Evolutionary conservation across 192 early-diverging fungal species (phyloP).

Genomic region (Jimgerdemannia lactiflua): DNA sequence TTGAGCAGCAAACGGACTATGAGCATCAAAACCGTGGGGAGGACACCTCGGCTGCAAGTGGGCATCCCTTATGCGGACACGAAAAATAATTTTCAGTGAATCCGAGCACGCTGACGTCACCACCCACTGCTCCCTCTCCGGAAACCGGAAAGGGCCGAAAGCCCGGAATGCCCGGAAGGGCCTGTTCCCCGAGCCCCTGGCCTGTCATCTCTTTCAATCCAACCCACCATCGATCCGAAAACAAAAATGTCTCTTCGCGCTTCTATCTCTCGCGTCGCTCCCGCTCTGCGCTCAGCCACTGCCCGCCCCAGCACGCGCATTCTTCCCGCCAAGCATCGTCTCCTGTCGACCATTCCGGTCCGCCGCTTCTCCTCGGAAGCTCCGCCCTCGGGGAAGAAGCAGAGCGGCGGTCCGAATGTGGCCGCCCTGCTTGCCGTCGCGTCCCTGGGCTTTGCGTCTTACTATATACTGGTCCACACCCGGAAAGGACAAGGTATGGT

Average conservation of each 20-base stretch:
- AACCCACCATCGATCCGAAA: background rate
- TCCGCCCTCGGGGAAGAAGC: background rate
- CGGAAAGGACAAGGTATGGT: constrained; percentile 31
- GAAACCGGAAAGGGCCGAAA: no score
- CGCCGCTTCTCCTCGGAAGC: background rate
- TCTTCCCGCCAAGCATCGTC: background rate
- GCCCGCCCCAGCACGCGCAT: background rate
- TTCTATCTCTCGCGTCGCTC: background rate
- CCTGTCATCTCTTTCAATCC: no score
- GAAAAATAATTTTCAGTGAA: background rate
- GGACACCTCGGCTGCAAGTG: background rate
- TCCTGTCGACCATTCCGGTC: background rate
- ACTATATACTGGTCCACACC: constrained; percentile 30
- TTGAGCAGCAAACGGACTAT: background rate
- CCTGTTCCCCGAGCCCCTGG: no score
- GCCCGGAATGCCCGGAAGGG: no score
- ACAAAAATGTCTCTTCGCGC: background rate
- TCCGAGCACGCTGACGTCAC: background rate
- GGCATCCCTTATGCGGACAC: no score
- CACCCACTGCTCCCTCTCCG: no score
- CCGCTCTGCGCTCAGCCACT: background rate
- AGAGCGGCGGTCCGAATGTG: constrained; percentile 16
- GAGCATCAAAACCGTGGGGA: background rate
- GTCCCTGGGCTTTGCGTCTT: constrained; percentile 37
- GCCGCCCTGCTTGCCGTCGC: constrained; percentile 36